Evolutionary conservation across 441 rosid species (phyloP), one percentile per base, ranked within the genome.

Genomic region (Heliophila coronopifolia): DNA sequence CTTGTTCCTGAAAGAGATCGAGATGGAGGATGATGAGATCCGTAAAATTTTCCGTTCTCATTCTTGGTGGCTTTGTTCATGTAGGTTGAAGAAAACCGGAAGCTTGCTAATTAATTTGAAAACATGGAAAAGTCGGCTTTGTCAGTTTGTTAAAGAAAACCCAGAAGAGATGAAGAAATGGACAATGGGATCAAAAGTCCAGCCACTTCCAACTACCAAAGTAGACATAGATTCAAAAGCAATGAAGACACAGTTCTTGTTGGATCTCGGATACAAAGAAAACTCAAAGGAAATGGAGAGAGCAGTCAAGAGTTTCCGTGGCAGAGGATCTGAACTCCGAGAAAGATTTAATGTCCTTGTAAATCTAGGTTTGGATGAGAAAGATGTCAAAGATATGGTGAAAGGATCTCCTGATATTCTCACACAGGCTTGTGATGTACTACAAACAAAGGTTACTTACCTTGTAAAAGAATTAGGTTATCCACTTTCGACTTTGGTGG

Each of bases 321-420:
- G 86, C 27, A 76, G 46, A 61, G 86, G 89, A 35, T 25, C 70
- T 3, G 83, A 90, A 27, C 76, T 86, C 44, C 78, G 67, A 33
- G 86, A 81, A 64, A 75, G 97, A 69, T 83, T 78, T 41, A 69
- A 90, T 52, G 78, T 72, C 7, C 59, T 90, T 1, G 61, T 77
- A 58, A 63, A 49, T 24, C 74, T 80, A 11, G 94, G 95, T 60
- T 51, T 86, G 35, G 73, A 73, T 16, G 59, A 58, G 75, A 50
- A 59, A 23, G 83, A 77, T 42, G 90, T 75, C 9, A 38, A 62
- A 8, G 57, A 58, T 25, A 84, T 91, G 81, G 57, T 90, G 39
- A 69, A 38, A 45, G 32, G 43, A 26, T 59, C 69, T 33, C 98
- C 96, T 45, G 66, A 66, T 26, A 66, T 84, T 18, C 85, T 86